Percentiles rank a stretch among this genome's conserved stretches.
These are phyloP conservation scores for Alternaria sp. DNA, from an alignment of 2,329 filamentous ascomycete genomes.

Conservation along the genomic window DNA sequence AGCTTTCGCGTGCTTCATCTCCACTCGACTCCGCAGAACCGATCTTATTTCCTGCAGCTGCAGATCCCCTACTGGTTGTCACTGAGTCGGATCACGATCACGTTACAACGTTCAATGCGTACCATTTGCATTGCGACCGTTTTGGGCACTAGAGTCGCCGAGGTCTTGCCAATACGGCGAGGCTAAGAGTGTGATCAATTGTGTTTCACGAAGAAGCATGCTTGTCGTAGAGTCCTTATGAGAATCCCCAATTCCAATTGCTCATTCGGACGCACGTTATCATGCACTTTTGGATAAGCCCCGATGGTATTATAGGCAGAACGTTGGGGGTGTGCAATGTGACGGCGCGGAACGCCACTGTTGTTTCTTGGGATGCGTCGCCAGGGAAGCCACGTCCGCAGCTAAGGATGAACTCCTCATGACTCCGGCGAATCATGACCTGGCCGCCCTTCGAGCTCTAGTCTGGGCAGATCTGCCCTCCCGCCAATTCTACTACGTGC, in stretches of 20 bases:
- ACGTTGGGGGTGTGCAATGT: neutral
- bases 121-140: conserved; percentile 3
- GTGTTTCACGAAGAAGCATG: neutral
- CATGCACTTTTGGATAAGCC: neutral
- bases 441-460: conserved; percentile 5
- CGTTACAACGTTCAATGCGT: conserved; percentile 2
- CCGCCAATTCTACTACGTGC: conserved; percentile 22
- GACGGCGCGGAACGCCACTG: conserved; percentile 1
- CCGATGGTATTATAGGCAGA: neutral
- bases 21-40: conserved; percentile 36
- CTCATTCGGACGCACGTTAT: neutral
- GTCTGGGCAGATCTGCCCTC: conserved; percentile 15
- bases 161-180: neutral
- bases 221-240: neutral
- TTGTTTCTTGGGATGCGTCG: neutral
- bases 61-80: conserved; percentile 5
- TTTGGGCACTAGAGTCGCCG: conserved; percentile 2
- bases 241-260: neutral
- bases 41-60: conserved; percentile 11
- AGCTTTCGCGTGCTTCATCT: conserved; percentile 25
- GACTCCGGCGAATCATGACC: conserved; percentile 10
- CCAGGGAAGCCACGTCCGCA: conserved; percentile 18
- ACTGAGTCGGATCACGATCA: neutral
- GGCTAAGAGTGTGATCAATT: neutral
- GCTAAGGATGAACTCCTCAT: conserved; percentile 18